Evolutionary conservation across 345 rosid species (phyloP), one percentile per base, ranked within the genome.

Genomic region (Salix dunnii): DNA sequence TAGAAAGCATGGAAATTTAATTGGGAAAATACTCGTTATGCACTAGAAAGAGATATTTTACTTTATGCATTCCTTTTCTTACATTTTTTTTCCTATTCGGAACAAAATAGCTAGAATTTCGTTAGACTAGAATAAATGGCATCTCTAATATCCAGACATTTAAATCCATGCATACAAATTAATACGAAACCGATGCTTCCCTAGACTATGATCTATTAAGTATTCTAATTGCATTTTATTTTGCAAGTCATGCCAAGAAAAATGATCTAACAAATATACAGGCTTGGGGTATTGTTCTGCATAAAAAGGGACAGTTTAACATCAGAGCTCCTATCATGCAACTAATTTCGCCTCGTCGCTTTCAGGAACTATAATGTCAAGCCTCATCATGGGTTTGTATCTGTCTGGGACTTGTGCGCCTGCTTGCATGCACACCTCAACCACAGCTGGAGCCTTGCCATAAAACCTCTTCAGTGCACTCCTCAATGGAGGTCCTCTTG

Each of bases 371-470:
- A 93, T 84, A 70, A 95, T 88, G 82, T 95, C 99, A 53, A 93
- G 96, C 88, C 99, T 92, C 97, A 95, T 95, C 99, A 89, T 89
- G 1, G 97, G 89, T 78, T 85, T 92, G 79, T 91, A 93, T 69
- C 69, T 80, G 20, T 78, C 79, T 2, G 97, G 97, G 72, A 90
- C 77, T 61, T 68, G 67, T 68, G 97, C 94, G 55, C 97, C 96
- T 2, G 89, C 91, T 27, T 90, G 99, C 90, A 83, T 78, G 87
- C 97, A 93, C 74, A 93, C 70, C 80, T 94, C 99, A 71, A 92
- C 90, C 21, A 90, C 76, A 8, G 97, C 97, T 0, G 97, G 97
- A 13, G 91, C 90, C 82, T 92, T 91, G 60, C 98, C 98, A n/a
- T 91, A 94, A 74, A 83, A 94, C 77, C 88, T 87, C 88, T 78